Evolutionary conservation across 495 filamentous ascomycete genomes (phyloP).

Genomic region (Pyronema domesticum): DNA sequence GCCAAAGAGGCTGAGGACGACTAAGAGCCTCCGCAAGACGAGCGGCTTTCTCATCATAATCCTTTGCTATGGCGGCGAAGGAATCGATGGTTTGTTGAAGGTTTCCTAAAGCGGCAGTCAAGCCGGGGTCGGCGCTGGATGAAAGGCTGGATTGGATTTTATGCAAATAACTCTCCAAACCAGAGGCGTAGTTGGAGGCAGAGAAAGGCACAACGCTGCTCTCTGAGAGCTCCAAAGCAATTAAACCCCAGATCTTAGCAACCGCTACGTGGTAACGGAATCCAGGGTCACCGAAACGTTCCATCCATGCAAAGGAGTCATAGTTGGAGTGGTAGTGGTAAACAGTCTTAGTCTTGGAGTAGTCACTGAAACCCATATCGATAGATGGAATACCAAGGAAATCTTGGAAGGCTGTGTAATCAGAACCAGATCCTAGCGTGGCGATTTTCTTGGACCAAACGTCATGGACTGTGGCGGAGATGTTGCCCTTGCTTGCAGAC

Average conservation of each 20-base stretch:
- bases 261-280: slow-evolving; percentile 45
- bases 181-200: slow-evolving; percentile 45
- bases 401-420: slow-evolving; percentile 59
- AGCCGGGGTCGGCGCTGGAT: no score
- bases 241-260: slow-evolving; percentile 38
- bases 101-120: neutral
- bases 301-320: slow-evolving; percentile 62
- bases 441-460: slow-evolving; percentile 40
- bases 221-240: slow-evolving; percentile 26
- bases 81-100: neutral
- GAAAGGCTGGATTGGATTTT: neutral
- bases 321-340: slow-evolving; percentile 71
- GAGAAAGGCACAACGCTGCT: slow-evolving; percentile 26
- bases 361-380: slow-evolving; percentile 43
- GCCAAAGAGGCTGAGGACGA: neutral
- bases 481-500: slow-evolving; percentile 31
- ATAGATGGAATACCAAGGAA: slow-evolving; percentile 58
- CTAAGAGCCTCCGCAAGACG: neutral
- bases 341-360: slow-evolving; percentile 32
- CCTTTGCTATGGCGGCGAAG: slow-evolving; percentile 25
- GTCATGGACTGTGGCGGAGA: slow-evolving; percentile 50
- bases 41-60: slow-evolving; percentile 34
- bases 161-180: slow-evolving; percentile 35
- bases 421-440: slow-evolving; percentile 53
- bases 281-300: slow-evolving; percentile 42